Evolutionary conservation across 345 rosid species (phyloP).

Genomic region (Euphorbia pulcherrima): DNA sequence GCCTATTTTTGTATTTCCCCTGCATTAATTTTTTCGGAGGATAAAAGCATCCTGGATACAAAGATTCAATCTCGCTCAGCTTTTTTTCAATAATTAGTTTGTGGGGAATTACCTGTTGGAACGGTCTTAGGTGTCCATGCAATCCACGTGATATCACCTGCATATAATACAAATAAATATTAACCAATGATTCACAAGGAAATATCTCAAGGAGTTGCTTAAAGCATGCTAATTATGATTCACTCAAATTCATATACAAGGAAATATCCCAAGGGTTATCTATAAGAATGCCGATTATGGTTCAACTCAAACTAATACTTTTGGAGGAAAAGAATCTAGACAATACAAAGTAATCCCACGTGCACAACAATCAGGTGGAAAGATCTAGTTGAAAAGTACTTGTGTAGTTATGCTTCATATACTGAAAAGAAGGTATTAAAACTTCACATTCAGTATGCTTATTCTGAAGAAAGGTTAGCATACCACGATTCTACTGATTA

Average conservation of each 20-base stretch:
- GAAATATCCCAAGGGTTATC: too few relatives aligned
- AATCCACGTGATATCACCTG: slow-evolving; percentile 82
- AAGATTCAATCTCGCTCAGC: background rate
- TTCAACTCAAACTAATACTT: background rate
- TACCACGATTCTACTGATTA: background rate
- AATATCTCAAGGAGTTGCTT: background rate
- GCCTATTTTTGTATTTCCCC: too few relatives aligned
- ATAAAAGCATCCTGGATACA: background rate
- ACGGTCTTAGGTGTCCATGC: slow-evolving; percentile 71
- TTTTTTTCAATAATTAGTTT: background rate
- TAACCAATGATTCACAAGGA: slow-evolving; percentile 1
- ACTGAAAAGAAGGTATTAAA: background rate
- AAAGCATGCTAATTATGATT: background rate
- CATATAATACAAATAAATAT: slow-evolving; percentile 21
- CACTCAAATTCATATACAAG: background rate
- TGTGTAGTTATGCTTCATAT: background rate
- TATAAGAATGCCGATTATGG: too few relatives aligned
- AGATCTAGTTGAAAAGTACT: background rate
- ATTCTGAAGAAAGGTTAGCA: background rate
- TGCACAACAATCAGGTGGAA: background rate
- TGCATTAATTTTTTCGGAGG: too few relatives aligned
- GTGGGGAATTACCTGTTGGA: slow-evolving; percentile 48
- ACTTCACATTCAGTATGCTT: background rate
- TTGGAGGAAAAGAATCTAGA: background rate
- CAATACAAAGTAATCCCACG: too few relatives aligned